Conservation (phyloP, 345 rosid genomes). For the Eutrema yunnanense region DNA sequence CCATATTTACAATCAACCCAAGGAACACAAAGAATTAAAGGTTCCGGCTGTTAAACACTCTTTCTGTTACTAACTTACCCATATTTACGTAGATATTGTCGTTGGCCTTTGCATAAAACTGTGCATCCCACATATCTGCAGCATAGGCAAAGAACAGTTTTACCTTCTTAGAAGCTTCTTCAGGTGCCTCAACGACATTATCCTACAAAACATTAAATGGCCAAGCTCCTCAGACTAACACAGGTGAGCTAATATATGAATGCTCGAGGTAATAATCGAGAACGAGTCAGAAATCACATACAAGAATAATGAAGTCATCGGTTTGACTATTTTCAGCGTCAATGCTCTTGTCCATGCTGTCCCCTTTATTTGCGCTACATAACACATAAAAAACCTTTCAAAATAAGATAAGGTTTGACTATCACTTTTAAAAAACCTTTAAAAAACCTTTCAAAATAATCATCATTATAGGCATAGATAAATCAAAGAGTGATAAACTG, state of each 20-base stretch:
- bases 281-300: constrained; percentile 33
- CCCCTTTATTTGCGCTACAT: constrained; percentile 62
- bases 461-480: neutral
- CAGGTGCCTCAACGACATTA: constrained; percentile 51
- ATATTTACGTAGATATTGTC: constrained; percentile 70
- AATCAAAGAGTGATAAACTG: neutral
- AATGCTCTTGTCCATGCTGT: constrained; percentile 52
- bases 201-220: constrained; percentile 37
- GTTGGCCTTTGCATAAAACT: constrained; percentile 74
- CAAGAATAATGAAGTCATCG: constrained; percentile 64
- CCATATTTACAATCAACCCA: neutral
- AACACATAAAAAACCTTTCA: neutral
- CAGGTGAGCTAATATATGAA: neutral
- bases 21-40: neutral
- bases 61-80: constrained; percentile 40
- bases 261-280: neutral
- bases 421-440: too few relatives aligned
- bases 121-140: constrained; percentile 75
- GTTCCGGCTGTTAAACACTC: neutral
- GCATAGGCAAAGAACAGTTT: constrained; percentile 58
- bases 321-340: constrained; percentile 61
- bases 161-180: constrained; percentile 53
- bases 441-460: neutral
- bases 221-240: constrained; percentile 14
- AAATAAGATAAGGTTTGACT: too few relatives aligned